Evolutionary conservation across 2,329 filamentous ascomycete species (phyloP).

Genomic region (Monilinia vaccinii-corymbosi): DNA sequence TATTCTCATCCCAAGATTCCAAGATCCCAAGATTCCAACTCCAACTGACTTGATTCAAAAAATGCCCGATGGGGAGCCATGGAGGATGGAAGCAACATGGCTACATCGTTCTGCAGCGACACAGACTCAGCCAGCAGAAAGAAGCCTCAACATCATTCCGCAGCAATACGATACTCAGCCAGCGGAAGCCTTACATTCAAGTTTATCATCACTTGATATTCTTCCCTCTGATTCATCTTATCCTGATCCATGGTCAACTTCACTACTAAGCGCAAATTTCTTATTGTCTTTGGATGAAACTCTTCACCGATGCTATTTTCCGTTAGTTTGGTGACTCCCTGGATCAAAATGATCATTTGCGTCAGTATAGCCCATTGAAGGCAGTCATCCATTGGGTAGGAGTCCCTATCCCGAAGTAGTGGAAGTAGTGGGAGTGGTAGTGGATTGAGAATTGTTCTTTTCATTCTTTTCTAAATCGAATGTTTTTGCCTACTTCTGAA

Average conservation of each 20-base stretch:
- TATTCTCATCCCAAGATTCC: too few species aligned
- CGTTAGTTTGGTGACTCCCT: conserved; percentile 2
- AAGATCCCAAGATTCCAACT: not conserved
- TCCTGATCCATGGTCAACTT: not conserved
- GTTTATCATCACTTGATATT: not conserved
- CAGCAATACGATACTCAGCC: not conserved
- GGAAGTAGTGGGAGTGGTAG: not conserved
- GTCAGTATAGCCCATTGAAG: not conserved
- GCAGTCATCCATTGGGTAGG: not conserved
- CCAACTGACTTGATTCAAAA: conserved; percentile 5
- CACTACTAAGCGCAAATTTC: not conserved
- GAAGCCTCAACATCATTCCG: not conserved
- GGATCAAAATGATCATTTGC: not conserved
- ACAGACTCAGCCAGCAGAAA: too few species aligned
- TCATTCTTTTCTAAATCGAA: not conserved
- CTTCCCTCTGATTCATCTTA: not conserved
- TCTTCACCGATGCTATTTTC: not conserved
- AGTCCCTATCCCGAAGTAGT: not conserved
- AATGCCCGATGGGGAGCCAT: not conserved
- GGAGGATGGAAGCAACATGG: not conserved
- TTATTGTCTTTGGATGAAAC: not conserved
- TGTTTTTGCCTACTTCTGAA: not conserved
- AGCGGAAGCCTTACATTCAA: not conserved
- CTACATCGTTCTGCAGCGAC: not conserved
- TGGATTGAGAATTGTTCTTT: not conserved